Percentiles rank a stretch among this genome's conserved stretches.
Evolutionary conservation across 2,329 filamentous ascomycete genomes (phyloP).

Genomic region (Epichloe festucae): DNA sequence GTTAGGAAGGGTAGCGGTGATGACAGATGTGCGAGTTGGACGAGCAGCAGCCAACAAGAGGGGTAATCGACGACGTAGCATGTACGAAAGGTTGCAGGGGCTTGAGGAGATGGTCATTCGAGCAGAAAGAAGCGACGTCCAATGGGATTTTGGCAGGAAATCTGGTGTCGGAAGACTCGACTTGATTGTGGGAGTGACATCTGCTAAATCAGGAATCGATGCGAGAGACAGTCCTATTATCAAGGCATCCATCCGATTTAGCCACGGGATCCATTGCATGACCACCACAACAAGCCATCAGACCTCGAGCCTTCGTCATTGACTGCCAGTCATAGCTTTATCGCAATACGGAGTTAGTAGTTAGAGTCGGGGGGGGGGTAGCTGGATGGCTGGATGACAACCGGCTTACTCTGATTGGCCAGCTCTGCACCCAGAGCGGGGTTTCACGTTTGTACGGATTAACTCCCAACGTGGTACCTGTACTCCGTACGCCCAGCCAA

Average conservation of each 20-base stretch:
- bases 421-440: neutral
- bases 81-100: slow-evolving; percentile 1
- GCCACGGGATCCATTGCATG: too few species aligned
- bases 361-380: too few species aligned
- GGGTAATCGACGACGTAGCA: slow-evolving; percentile 1
- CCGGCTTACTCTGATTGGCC: neutral
- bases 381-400: neutral
- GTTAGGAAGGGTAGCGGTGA: neutral
- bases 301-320: neutral
- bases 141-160: neutral
- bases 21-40: neutral
- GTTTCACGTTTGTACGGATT: too few species aligned
- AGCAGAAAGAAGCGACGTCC: neutral
- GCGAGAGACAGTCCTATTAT: neutral
- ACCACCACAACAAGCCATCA: too few species aligned
- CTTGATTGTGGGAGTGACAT: too few species aligned
- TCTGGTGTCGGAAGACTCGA: too few species aligned
- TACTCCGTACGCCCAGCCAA: too few species aligned
- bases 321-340: neutral
- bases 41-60: neutral
- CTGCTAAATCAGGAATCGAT: too few species aligned
- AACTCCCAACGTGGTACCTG: too few species aligned
- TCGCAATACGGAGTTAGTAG: too few species aligned
- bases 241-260: neutral
- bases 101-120: neutral